Conservation (phyloP, 2,329 filamentous ascomycete genomes). For the Neonectria magnoliae region DNA sequence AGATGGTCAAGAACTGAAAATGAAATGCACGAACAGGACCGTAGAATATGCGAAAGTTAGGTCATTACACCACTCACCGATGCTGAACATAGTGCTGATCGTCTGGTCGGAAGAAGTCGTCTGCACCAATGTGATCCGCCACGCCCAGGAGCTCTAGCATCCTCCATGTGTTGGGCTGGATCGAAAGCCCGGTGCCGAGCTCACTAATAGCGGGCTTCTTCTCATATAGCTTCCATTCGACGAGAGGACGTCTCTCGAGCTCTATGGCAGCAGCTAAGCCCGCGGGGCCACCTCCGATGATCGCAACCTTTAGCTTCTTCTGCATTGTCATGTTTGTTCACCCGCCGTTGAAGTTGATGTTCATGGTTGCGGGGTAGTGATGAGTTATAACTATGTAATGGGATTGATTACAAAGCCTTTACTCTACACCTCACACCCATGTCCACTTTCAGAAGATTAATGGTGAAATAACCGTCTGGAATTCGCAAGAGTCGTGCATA, state of each 20-base stretch:
- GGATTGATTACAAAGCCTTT: no score
- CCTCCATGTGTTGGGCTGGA: constrained; percentile 14
- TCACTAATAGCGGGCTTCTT: constrained; percentile 12
- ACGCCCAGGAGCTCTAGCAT: constrained; percentile 4
- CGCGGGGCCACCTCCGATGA: constrained; percentile 12
- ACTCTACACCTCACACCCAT: no score
- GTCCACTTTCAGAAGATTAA: no score
- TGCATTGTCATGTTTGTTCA: not conserved
- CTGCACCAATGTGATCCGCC: constrained; percentile 28
- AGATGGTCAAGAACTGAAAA: no score
- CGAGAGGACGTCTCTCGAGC: not conserved
- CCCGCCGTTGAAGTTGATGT: no score
- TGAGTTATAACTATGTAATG: no score
- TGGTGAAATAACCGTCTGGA: no score
- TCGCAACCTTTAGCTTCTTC: constrained; percentile 8
- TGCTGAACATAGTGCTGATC: constrained; percentile 28
- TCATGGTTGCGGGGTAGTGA: no score
- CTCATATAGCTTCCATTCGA: constrained; percentile 16
- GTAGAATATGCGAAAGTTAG: no score
- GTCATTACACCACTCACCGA: constrained; percentile 9
- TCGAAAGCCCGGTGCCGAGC: constrained; percentile 1
- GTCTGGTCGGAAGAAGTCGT: constrained; percentile 27
- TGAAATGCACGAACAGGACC: no score
- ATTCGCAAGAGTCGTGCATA: no score
- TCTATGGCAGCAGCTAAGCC: constrained; percentile 11